Percentiles rank a stretch among this genome's conserved stretches.
phyloP scores from a whole-genome alignment of 257 asterid species.

The Nicotiana knightiana region DNA sequence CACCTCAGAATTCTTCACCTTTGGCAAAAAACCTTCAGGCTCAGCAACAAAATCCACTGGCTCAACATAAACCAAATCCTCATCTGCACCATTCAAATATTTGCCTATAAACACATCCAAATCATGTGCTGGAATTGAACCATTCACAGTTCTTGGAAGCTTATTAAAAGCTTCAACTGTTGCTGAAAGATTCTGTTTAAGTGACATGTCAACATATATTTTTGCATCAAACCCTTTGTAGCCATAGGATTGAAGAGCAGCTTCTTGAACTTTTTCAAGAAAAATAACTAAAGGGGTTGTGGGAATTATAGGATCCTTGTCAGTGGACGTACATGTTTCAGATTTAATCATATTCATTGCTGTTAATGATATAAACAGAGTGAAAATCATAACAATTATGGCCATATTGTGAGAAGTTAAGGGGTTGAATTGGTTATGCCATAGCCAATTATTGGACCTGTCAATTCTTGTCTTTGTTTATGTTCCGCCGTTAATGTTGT shows the following conservation, averaged over 20 bases:
- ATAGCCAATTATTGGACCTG: background rate
- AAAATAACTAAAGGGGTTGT: constrained; percentile 53
- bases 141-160: constrained; percentile 27
- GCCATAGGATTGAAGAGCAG: constrained; percentile 54
- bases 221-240: constrained; percentile 60
- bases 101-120: constrained; percentile 31
- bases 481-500: too few species aligned
- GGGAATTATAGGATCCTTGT: constrained; percentile 41
- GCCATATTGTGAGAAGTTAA: background rate
- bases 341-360: constrained; percentile 4
- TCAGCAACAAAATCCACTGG: constrained; percentile 54
- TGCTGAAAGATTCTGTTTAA: constrained; percentile 33
- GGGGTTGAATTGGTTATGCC: background rate
- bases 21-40: constrained; percentile 57
- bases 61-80: constrained; percentile 42
- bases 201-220: constrained; percentile 61
- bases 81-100: constrained; percentile 39
- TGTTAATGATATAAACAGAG: constrained; percentile 5
- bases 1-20: constrained; percentile 42
- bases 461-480: too few species aligned
- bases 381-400: background rate
- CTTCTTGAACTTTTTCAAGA: constrained; percentile 49
- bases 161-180: constrained; percentile 34
- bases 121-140: constrained; percentile 30
- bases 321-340: background rate